Conservation (phyloP, 1,139 yeast species). For the Debaryomyces nepalensis region DNA sequence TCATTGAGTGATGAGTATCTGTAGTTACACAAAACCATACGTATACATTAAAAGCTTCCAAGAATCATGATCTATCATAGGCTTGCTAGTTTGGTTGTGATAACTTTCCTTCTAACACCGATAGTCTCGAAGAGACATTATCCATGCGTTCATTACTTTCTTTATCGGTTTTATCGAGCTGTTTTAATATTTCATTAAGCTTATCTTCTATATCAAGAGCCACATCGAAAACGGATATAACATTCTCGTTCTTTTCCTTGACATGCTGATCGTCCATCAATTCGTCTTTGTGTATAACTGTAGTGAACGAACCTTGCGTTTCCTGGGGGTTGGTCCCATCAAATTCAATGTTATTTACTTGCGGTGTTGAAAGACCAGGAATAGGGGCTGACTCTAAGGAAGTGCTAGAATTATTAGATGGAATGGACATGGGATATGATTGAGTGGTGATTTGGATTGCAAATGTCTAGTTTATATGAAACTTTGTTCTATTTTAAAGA, state of each 20-base stretch:
- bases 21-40: conserved; percentile 12
- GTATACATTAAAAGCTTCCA: not conserved
- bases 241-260: conserved; percentile 12
- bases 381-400: conserved; percentile 9
- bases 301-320: not conserved
- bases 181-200: conserved; percentile 36
- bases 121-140: conserved; percentile 26
- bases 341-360: conserved; percentile 20
- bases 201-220: conserved; percentile 53
- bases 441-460: too few species aligned
- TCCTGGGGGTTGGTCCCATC: not conserved
- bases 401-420: conserved; percentile 7
- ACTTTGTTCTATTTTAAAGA: too few species aligned
- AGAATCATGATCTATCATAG: too few species aligned
- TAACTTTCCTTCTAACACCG: conserved; percentile 23
- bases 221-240: conserved; percentile 51
- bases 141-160: conserved; percentile 37
- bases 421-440: not conserved
- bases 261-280: conserved; percentile 6
- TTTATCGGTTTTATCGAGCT: conserved; percentile 33
- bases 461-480: too few species aligned
- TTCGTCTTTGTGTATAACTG: conserved; percentile 2
- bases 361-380: conserved; percentile 25
- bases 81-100: conserved; percentile 3
- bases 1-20: conserved; percentile 9